Evolutionary conservation across 2,329 filamentous ascomycete genomes (phyloP).

Genomic region (Ophiostoma australiae): DNA sequence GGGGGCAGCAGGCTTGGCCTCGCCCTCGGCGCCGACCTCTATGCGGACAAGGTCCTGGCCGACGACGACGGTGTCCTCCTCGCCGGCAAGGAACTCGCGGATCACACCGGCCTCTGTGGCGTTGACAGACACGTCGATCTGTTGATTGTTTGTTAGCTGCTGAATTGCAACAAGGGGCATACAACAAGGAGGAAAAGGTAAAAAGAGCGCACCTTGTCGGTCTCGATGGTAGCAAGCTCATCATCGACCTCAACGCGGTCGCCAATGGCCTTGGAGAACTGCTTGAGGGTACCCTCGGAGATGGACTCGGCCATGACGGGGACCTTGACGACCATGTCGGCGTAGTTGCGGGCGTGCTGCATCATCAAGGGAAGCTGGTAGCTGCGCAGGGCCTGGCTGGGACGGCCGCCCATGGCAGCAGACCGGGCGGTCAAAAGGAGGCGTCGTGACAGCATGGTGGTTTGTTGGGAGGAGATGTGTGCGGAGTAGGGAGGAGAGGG

Average conservation of each 20-base stretch:
- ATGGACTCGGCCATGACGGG: slow-evolving; percentile 99
- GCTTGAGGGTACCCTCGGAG: slow-evolving; percentile 92
- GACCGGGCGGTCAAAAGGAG: slow-evolving; percentile 31
- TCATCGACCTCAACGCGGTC: slow-evolving; percentile 94
- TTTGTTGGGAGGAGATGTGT: neutral
- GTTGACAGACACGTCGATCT: slow-evolving; percentile 97
- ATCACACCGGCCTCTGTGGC: slow-evolving; percentile 85
- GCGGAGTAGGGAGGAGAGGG: neutral
- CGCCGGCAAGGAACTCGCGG: slow-evolving; percentile 83
- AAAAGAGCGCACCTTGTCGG: slow-evolving; percentile 74
- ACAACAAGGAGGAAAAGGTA: neutral
- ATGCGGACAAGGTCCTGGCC: slow-evolving; percentile 86
- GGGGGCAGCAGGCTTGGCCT: slow-evolving; percentile 38
- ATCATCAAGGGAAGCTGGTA: slow-evolving; percentile 48
- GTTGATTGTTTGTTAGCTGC: slow-evolving; percentile 10
- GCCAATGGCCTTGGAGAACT: slow-evolving; percentile 87
- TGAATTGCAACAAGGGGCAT: neutral
- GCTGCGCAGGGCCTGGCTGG: slow-evolving; percentile 42
- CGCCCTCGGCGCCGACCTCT: slow-evolving; percentile 63
- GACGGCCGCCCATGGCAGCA: slow-evolving; percentile 34
- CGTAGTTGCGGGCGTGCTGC: slow-evolving; percentile 58
- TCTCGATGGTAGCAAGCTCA: slow-evolving; percentile 98
- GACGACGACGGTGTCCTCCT: slow-evolving; percentile 92
- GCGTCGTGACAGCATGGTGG: slow-evolving; percentile 41
- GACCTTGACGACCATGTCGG: slow-evolving; percentile 85